Base-by-base conservation (phyloP, 1,284 basidiomycete species). In the Tylopilus sp. region DNA sequence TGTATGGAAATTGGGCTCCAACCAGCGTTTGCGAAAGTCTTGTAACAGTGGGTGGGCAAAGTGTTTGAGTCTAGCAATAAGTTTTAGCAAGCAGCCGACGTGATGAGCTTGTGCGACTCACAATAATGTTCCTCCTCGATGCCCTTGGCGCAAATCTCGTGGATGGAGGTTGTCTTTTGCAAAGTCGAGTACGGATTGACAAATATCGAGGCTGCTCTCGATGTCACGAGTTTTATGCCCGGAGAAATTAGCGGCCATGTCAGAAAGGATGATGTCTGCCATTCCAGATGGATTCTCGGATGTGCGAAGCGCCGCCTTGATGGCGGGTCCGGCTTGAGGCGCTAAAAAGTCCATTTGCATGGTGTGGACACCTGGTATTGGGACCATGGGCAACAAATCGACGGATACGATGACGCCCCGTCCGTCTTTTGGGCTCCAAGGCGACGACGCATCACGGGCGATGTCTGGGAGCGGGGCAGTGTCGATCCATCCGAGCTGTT, bases 311-410 rank as follows among this genome's bases (percentile, higher is more conserved):
- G 90, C 74, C 19, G 75, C 72, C 15, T 80, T 80, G 33, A 96
- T 83, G 38, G 81, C 73, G 9, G 66, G 68, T 51, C 84, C 84
- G 0, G 92, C 89, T 32, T 83, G 76, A 0, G 84, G 80, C 0
- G 84, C 81, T n/a, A 96, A 84, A 70, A 97, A 96, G 78, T 97
- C 89, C 63, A 88, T 90, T 72, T 91, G 86, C 26, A 97, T 74
- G 24, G 87, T 82, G 39, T 88, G 81, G 26, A 95, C 93, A 6
- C 92, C 92, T 0, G 81, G 81, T 32, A 95, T 89, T 12, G 89
- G 88, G 2, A 79, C 74, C 72, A 96, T 93, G 3, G 83, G 84
- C 16, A 95, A 81, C 26, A 94, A 79, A 79, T 96, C 95, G 51
- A 95, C 86, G 0, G 92, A 92, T 56, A 95, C 82, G 62, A 95